Evolutionary conservation across 2,329 filamentous ascomycete species (phyloP).

Genomic region (Juglanconis juglandina): DNA sequence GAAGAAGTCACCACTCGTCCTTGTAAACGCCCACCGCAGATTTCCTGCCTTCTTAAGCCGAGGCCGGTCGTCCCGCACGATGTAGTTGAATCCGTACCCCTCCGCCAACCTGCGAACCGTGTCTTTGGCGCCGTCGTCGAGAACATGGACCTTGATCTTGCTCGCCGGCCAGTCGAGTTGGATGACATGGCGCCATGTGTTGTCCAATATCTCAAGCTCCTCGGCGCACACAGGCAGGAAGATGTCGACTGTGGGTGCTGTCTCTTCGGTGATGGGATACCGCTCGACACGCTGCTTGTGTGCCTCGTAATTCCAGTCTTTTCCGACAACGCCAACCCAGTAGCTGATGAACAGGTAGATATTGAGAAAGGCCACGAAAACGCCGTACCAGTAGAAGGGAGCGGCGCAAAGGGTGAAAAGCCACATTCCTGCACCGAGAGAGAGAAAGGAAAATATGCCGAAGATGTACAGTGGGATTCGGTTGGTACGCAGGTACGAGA

Average conservation of each 20-base stretch:
- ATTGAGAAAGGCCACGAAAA: constrained; percentile 36
- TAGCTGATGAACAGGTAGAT: constrained; percentile 40
- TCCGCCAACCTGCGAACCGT: constrained; percentile 29
- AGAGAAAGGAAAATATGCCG: constrained; percentile 37
- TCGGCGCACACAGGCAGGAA: constrained; percentile 41
- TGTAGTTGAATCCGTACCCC: constrained; percentile 36
- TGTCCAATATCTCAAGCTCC: constrained; percentile 36
- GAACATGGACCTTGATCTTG: constrained; percentile 36
- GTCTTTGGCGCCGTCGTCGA: constrained; percentile 36
- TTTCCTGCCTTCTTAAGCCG: constrained; percentile 41
- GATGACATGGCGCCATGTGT: constrained; percentile 33
- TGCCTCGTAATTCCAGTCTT: constrained; percentile 34
- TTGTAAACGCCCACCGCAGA: constrained; percentile 37
- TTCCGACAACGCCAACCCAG: constrained; percentile 36
- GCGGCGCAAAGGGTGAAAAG: constrained; percentile 35
- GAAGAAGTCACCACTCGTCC: constrained; percentile 38
- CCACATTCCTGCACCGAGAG: constrained; percentile 41
- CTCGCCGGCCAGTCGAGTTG: constrained; percentile 34
- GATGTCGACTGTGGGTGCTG: constrained; percentile 37
- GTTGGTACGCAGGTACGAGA: constrained; percentile 36
- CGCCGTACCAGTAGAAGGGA: constrained; percentile 36
- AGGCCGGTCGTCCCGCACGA: constrained; percentile 38
- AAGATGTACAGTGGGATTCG: constrained; percentile 37
- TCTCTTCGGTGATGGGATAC: constrained; percentile 30
- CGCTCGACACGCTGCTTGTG: constrained; percentile 31